Conservation (phyloP, 768 basidiomycete species). For the Boletus huronensis region DNA sequence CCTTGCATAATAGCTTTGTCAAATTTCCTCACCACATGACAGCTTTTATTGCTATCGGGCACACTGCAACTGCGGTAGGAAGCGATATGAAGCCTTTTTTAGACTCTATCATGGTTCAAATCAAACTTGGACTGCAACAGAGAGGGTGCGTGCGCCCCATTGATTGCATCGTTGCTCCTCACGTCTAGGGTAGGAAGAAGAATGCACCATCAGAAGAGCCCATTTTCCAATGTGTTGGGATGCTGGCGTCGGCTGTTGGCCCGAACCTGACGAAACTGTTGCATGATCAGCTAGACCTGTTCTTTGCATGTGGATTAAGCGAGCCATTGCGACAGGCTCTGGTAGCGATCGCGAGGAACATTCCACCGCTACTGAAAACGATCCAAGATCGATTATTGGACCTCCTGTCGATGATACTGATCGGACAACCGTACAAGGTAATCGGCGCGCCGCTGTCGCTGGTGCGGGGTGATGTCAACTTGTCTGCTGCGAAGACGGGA, state of each 20-base stretch:
- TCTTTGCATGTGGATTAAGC: conserved; percentile 92
- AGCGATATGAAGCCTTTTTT: conserved; percentile 96
- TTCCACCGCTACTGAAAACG: conserved; percentile 84
- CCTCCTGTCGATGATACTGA: conserved; percentile 73
- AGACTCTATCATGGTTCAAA: conserved; percentile 83
- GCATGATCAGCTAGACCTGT: conserved; percentile 94
- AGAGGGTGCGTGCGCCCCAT: conserved; percentile 58
- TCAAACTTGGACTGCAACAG: conserved; percentile 84
- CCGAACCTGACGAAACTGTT: conserved; percentile 93
- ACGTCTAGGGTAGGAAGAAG: conserved; percentile 54
- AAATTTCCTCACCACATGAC: background rate
- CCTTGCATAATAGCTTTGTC: conserved; percentile 11
- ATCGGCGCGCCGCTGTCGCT: conserved; percentile 77
- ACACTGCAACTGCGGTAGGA: conserved; percentile 86
- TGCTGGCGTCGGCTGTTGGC: conserved; percentile 93
- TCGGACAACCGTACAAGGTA: conserved; percentile 82
- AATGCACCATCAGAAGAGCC: conserved; percentile 92
- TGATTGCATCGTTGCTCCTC: background rate
- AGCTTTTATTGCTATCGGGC: conserved; percentile 97
- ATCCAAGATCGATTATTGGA: conserved; percentile 96
- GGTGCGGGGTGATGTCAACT: conserved; percentile 54
- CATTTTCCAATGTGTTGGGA: conserved; percentile 96
- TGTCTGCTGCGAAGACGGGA: conserved; percentile 49
- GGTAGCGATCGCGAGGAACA: conserved; percentile 77
- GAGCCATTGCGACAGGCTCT: conserved; percentile 85